These are phyloP conservation scores for Lecanicillium sp. DNA, from an alignment of 2,329 filamentous ascomycete species.

Conservation along the genomic window DNA sequence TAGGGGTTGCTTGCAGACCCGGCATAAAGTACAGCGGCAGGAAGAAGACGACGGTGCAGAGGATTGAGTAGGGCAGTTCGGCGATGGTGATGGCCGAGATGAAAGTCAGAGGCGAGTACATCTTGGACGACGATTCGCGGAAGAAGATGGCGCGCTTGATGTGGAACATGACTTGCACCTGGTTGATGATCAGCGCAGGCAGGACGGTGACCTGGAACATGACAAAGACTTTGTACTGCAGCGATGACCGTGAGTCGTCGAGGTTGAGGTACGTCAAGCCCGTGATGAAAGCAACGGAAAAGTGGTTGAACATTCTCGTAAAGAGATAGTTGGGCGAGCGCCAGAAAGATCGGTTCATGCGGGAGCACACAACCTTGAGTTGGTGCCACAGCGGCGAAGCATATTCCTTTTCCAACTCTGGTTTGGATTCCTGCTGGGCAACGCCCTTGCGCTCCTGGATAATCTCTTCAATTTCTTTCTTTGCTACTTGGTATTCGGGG, in stretches of 20 bases:
- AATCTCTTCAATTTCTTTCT: slow-evolving; percentile 57
- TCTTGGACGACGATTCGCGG: slow-evolving; percentile 77
- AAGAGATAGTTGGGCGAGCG: slow-evolving; percentile 83
- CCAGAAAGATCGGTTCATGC: slow-evolving; percentile 76
- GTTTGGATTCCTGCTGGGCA: slow-evolving; percentile 33
- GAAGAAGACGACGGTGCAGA: slow-evolving; percentile 77
- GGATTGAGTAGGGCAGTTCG: slow-evolving; percentile 74
- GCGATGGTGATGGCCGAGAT: slow-evolving; percentile 69
- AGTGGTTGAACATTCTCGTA: slow-evolving; percentile 77
- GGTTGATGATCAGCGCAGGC: slow-evolving; percentile 72
- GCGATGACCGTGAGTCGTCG: slow-evolving; percentile 62
- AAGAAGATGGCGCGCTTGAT: slow-evolving; percentile 75
- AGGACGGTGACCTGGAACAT: slow-evolving; percentile 86
- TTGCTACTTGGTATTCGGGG: slow-evolving; percentile 58
- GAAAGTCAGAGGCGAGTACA: slow-evolving; percentile 76
- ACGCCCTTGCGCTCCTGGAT: slow-evolving; percentile 48
- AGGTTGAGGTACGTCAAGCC: slow-evolving; percentile 75
- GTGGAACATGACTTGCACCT: slow-evolving; percentile 75
- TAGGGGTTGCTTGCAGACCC: slow-evolving; percentile 54
- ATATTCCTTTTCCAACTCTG: slow-evolving; percentile 61
- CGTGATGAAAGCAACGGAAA: slow-evolving; percentile 68
- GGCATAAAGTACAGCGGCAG: slow-evolving; percentile 79
- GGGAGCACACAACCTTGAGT: slow-evolving; percentile 62
- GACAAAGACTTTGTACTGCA: slow-evolving; percentile 83
- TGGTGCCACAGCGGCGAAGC: slow-evolving; percentile 75